phyloP scores from a whole-genome alignment of 345 rosid genomes.

The Triadica sebifera region DNA sequence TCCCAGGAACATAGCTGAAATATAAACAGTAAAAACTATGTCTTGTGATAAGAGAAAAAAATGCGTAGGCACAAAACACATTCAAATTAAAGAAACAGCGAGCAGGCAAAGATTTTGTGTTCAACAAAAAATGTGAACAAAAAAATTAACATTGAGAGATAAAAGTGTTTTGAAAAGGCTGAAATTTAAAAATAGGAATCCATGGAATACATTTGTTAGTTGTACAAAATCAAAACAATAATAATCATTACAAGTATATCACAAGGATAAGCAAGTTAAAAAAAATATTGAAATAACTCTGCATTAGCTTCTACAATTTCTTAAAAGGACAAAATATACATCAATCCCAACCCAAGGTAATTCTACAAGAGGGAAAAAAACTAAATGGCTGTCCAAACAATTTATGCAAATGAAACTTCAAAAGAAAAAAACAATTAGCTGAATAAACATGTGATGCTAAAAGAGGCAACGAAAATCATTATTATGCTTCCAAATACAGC shows the following conservation, averaged over 20 bases:
- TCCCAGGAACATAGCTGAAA: conserved; percentile 8
- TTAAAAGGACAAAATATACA: no score
- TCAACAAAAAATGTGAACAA: background rate
- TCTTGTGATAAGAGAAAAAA: background rate
- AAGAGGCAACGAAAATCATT: no score
- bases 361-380: background rate
- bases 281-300: no score
- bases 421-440: no score
- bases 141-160: background rate
- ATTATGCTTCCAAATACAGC: background rate
- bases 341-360: background rate
- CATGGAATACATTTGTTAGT: no score
- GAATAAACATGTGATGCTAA: background rate
- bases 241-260: no score
- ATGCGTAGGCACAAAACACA: background rate
- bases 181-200: no score
- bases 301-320: no score
- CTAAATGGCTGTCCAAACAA: background rate
- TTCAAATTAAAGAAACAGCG: no score
- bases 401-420: background rate
- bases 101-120: background rate
- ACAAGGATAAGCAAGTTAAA: no score
- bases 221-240: no score
- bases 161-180: no score
- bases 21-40: conserved; percentile 5